Conservation (phyloP, 2,329 filamentous ascomycete genomes). For the Orbilia oligospora region DNA sequence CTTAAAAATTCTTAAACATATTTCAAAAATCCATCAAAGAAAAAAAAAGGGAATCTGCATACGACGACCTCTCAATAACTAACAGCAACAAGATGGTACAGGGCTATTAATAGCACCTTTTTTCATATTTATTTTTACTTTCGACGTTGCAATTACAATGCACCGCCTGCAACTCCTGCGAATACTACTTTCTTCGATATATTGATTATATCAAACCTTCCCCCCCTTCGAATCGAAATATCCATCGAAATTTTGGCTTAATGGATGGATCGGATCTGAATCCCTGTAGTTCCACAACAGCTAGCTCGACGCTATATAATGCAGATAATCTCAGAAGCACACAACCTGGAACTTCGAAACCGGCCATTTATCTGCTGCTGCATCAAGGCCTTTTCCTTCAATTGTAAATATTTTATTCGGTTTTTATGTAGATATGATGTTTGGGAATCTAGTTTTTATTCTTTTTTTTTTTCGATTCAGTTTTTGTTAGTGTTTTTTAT, state of each 20-base stretch:
- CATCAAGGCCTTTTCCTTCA: not conserved
- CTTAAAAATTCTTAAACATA: not conserved
- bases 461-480: not conserved
- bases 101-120: slow-evolving; percentile 1
- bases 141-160: not conserved
- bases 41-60: not conserved
- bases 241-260: not conserved
- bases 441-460: not conserved
- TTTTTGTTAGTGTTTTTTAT: not conserved
- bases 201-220: slow-evolving; percentile 3
- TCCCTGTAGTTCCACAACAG: not conserved
- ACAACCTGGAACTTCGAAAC: not conserved
- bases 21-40: not conserved
- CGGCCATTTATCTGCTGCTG: not conserved
- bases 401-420: slow-evolving; percentile 3
- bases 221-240: no score
- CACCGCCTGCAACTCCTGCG: no score
- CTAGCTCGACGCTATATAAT: not conserved
- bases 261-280: not conserved
- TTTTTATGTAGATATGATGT: slow-evolving; percentile 7
- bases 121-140: no score
- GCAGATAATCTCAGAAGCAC: not conserved
- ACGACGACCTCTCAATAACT: not conserved
- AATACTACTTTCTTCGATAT: not conserved
- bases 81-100: no score